Evolutionary conservation across 2,329 filamentous ascomycete genomes (phyloP), one percentile per base, ranked within the genome.

Genomic region (Calycina herbarum): DNA sequence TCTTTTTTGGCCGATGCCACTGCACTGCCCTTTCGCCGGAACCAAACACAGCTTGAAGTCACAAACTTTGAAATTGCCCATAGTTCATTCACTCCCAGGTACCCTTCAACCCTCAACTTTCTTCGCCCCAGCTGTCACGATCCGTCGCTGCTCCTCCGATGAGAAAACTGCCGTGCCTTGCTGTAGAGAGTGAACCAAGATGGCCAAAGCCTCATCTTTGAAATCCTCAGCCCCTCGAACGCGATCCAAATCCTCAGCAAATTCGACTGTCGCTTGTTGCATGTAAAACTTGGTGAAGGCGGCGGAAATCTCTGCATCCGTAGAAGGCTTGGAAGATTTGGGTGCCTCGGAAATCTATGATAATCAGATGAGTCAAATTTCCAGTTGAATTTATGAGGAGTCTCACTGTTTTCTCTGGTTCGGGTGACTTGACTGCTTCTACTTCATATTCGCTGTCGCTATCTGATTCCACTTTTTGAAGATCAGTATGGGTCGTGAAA

Each of bases 181-280:
- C 78, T 86, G 85, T 70, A 93, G 76, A 3, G 89, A 89, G 72
- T 85, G 81, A 40, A 93, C 82, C 54, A 93, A 82, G 73, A 92
- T 83, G 5, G 83, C 81, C 35, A 92, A 82, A 3, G 85, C 85
- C 61, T 87, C 86, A 66, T 80, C 80, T 74, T 86, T 88, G 78
- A 93, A 94, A 77, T 93, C 91, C 71, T 87, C 85, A 10, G 90
- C 88, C 48, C 76, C 75, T 69, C 90, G 86, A 67, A 93, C 81
- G 76, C 87, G 86, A 78, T 92, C 87, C 45, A 94, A 82, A 75
- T 93, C 91, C 70, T 92, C 88, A 13, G 88, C 86, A 64, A 94
- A 87, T 75, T 93, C 90, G 61, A 82, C 80, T 0, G 90, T 91
- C 5, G 87, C 81, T 66, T 85, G 86, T 72, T 89, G 86, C 58